Evolutionary conservation across 768 basidiomycete genomes (phyloP), one percentile per base, ranked within the genome.

Genomic region (Tylopilus intermedius): DNA sequence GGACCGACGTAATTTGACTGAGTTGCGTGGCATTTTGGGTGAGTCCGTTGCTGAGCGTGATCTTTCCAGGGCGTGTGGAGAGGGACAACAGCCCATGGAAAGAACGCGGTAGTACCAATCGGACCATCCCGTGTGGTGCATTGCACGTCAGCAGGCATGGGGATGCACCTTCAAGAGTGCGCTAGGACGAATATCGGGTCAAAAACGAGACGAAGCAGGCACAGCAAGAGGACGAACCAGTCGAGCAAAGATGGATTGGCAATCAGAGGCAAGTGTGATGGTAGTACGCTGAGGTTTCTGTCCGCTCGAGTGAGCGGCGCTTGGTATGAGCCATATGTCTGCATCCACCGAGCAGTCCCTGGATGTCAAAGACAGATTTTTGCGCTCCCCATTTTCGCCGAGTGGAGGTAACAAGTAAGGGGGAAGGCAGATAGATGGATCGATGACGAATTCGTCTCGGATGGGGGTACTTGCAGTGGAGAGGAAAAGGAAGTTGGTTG

Each of bases 371-470:
- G 47, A 62, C 0, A 79, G 50, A 53, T 78, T 77, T 29, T 65
- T 72, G 30, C 79, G 65, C 1, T 69, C 67, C 54, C 76, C 70
- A n/a, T 61, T 67, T 0, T 50, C 48, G 5, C 47, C 38, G 0
- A 79, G 58, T 22, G 77, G 72, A 2, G 76, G 70, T 7, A 80
- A 63, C 35, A 77, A 48, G 14, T 67, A 50, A 0, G 59, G 4
- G 0, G 79, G 78, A 41, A 80, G 67, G 11, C 46, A 24, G 21
- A 79, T 61, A 15, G 62, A 53, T 1, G 79, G 73, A 53, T 80
- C 75, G 35, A 80, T 63, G 32, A 75, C 61, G 65, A 77, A 80
- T 45, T 66, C 57, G 38, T 66, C 68, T 2, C 43, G 54, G 47
- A 67, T 33, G 14, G 41, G 1, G 37, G n/a, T 37, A 13, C 51